Base-by-base conservation (phyloP, 768 basidiomycete species). In the Trametes cinnabarina region DNA sequence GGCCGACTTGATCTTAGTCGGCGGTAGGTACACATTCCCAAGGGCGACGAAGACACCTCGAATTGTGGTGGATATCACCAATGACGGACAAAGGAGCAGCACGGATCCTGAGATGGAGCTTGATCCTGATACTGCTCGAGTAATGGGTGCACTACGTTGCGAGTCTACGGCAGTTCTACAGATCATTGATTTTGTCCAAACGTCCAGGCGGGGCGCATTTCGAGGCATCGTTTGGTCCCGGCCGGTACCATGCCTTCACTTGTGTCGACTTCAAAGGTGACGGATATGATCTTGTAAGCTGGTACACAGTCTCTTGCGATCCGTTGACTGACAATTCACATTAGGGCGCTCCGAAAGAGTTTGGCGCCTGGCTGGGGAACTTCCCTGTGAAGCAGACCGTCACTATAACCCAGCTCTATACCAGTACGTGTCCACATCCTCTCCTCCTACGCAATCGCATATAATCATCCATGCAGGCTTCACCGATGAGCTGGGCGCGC, bases 221-320 rank as follows among this genome's bases (percentile, higher is more conserved):
- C 61, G 75, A 79, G 10, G 79, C 80, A 10, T 83, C 82, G 0
- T 87, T 87, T 63, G 85, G 85, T 3, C 81, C 82, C 40, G 82
- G 81, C 3, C 72, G 79, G 8, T 87, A 86, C 64, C 73, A 72
- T 12, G 82, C 80, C 0, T 86, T 80, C 63, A 80, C 81, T 0
- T 87, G 85, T 60, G 80, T 83, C 0, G 82, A 83, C 58, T 87
- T 86, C 71, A 75, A 78, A 58, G 83, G 81, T 3, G 77, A 81
- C 19, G 82, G 80, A 0, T 68, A 65, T 41, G 57, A 63, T 14
- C 41, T 70, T 32, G 70, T 66, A 43, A 4, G 47, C 46, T 14
- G n/a, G 3, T 10, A 25, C 14, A 0, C 14, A 10, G 19, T 35
- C 15, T 30, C 28, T 40, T 11, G 0, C 9, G 15, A 30, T 15